A percentile compares a stretch with the other conserved stretches of the same genome.
phyloP scores from a whole-genome alignment of 2,329 filamentous ascomycete genomes.

The Lasiodiplodia theobromae region DNA sequence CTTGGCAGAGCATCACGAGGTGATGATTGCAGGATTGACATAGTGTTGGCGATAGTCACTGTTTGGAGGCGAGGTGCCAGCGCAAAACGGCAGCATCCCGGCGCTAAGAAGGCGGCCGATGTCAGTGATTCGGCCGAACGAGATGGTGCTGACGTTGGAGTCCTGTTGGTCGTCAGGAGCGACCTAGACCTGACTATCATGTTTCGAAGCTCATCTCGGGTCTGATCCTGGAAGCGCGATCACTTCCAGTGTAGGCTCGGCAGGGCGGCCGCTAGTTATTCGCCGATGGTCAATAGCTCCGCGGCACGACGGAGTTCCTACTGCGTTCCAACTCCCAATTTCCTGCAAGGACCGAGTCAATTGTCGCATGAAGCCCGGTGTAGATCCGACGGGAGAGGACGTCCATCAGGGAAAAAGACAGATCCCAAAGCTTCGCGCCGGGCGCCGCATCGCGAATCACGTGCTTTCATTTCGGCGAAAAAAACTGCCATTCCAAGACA shows the following conservation, averaged over 20 bases:
- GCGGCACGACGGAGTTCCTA: background rate
- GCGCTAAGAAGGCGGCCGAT: background rate
- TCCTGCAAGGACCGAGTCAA: conserved; percentile 12
- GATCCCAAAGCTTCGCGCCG: conserved; percentile 8
- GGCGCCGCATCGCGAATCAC: background rate
- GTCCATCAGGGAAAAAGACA: background rate
- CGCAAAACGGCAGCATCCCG: background rate
- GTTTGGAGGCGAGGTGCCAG: background rate
- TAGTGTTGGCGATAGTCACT: background rate
- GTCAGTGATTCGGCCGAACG: background rate
- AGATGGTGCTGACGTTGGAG: background rate
- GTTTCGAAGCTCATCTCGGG: background rate
- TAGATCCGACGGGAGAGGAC: background rate
- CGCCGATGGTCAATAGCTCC: conserved; percentile 12
- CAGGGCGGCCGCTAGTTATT: conserved; percentile 10
- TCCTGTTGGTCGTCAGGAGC: background rate
- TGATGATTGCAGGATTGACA: background rate
- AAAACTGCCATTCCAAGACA: conserved; percentile 2
- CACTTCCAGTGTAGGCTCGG: background rate
- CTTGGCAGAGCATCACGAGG: background rate
- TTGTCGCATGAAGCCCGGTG: background rate
- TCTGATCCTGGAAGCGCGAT: background rate
- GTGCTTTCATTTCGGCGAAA: conserved; percentile 24
- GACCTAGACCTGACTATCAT: background rate
- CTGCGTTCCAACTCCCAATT: background rate